Conservation (phyloP, 495 filamentous ascomycete genomes). For the Chaetomium tenue region DNA sequence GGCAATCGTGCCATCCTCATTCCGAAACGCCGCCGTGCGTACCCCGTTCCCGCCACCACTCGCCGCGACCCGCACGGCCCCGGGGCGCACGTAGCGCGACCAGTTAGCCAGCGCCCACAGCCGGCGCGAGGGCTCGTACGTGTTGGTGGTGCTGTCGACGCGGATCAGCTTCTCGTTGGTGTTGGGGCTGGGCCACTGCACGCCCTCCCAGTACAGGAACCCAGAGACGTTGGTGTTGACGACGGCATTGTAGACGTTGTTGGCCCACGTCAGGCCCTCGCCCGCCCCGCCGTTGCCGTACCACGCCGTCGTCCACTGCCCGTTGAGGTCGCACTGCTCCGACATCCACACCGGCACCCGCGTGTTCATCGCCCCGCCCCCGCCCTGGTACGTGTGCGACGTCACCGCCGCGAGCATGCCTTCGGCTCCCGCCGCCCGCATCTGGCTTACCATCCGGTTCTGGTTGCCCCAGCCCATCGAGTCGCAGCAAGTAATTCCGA, state of each 20-base stretch:
- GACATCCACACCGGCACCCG: slow-evolving; percentile 40
- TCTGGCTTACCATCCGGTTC: slow-evolving; percentile 39
- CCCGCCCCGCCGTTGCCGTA: slow-evolving; percentile 46
- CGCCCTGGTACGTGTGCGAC: slow-evolving; percentile 42
- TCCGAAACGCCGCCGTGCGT: slow-evolving; percentile 51
- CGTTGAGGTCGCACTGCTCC: slow-evolving; percentile 50
- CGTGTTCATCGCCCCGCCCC: slow-evolving; percentile 35
- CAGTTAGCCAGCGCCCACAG: slow-evolving; percentile 58
- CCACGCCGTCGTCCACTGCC: slow-evolving; percentile 49
- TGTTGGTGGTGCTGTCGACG: slow-evolving; percentile 41
- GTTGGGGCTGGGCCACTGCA: slow-evolving; percentile 47
- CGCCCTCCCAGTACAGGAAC: slow-evolving; percentile 56
- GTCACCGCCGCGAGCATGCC: slow-evolving; percentile 37
- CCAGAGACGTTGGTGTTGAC: slow-evolving; percentile 46
- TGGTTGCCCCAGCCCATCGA: slow-evolving; percentile 45
- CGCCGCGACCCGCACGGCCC: slow-evolving; percentile 43
- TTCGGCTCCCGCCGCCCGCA: slow-evolving; percentile 37
- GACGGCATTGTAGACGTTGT: slow-evolving; percentile 51
- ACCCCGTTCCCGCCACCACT: slow-evolving; percentile 36
- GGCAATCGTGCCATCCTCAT: slow-evolving; percentile 49
- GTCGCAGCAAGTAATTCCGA: slow-evolving; percentile 44
- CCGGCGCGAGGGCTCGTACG: slow-evolving; percentile 44
- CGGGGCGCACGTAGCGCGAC: slow-evolving; percentile 50
- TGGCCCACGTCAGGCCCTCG: slow-evolving; percentile 59
- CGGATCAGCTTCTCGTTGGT: slow-evolving; percentile 50